Evolutionary conservation across 495 filamentous ascomycete genomes (phyloP).

Genomic region (Aspergillus leporis): DNA sequence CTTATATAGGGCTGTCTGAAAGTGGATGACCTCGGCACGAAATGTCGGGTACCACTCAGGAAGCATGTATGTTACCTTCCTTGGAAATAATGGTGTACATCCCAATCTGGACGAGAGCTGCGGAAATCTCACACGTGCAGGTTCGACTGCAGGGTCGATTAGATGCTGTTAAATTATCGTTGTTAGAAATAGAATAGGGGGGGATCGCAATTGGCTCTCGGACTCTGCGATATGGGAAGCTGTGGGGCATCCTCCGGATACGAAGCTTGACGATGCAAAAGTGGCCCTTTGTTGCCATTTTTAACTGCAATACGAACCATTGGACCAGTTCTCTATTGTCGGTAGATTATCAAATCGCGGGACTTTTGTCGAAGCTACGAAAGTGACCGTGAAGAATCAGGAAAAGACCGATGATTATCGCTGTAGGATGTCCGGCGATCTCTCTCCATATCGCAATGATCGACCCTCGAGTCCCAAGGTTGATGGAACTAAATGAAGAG

Average conservation of each 20-base stretch:
- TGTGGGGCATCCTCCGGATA: constrained; percentile 1
- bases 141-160: neutral
- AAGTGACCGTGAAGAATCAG: neutral
- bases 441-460: constrained; percentile 1
- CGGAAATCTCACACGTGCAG: neutral
- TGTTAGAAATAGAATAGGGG: neutral
- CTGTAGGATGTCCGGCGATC: neutral
- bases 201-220: neutral
- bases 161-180: neutral
- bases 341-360: neutral
- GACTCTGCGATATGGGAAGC: neutral
- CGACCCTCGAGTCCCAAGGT: neutral
- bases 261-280: neutral
- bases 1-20: neutral
- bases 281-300: neutral
- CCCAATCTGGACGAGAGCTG: neutral
- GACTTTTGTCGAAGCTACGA: neutral
- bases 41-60: neutral
- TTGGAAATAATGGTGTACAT: neutral
- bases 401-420: neutral
- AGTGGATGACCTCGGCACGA: neutral
- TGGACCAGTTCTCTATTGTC: neutral
- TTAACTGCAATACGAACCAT: neutral
- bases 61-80: neutral
- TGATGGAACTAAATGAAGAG: neutral